A percentile compares a stretch with the other conserved stretches of the same genome.
Evolutionary conservation across 495 filamentous ascomycete genomes (phyloP).

Genomic region (Neurospora sp.): DNA sequence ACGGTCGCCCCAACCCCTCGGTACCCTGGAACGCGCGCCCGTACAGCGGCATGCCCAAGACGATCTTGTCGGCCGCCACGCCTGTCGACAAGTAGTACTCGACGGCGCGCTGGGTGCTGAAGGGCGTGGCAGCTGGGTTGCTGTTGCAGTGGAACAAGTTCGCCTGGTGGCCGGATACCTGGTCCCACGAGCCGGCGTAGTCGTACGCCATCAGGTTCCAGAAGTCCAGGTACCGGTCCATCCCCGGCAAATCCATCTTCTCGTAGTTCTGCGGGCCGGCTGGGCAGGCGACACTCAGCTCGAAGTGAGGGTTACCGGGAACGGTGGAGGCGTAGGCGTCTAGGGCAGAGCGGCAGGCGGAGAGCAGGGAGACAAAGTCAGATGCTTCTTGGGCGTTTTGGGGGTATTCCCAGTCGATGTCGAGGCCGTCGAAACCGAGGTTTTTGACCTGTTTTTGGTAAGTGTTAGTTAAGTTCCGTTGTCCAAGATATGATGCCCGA

Average conservation of each 20-base stretch:
- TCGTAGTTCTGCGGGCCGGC: conserved; percentile 62
- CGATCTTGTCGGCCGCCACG: conserved; percentile 58
- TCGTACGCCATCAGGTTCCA: conserved; percentile 92
- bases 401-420: conserved; percentile 58
- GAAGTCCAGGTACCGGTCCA: conserved; percentile 82
- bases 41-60: conserved; percentile 88
- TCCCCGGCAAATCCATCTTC: conserved; percentile 59
- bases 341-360: conserved; percentile 52
- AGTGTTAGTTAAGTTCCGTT: background rate
- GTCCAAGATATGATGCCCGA: background rate
- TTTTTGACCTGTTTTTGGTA: conserved; percentile 39
- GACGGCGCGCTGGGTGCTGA: conserved; percentile 60
- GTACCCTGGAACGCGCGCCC: conserved; percentile 78
- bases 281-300: conserved; percentile 69
- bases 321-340: conserved; percentile 43
- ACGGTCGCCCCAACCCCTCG: conserved; percentile 59
- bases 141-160: conserved; percentile 54
- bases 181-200: conserved; percentile 71
- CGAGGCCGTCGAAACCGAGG: conserved; percentile 47
- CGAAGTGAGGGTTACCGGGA: conserved; percentile 49
- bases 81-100: conserved; percentile 56
- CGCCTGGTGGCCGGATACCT: conserved; percentile 64
- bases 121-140: conserved; percentile 59
- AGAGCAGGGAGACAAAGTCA: conserved; percentile 67
- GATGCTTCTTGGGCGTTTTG: conserved; percentile 50